phyloP scores from a whole-genome alignment of 1,139 yeast species.

The Groenewaldozyma sp. region DNA sequence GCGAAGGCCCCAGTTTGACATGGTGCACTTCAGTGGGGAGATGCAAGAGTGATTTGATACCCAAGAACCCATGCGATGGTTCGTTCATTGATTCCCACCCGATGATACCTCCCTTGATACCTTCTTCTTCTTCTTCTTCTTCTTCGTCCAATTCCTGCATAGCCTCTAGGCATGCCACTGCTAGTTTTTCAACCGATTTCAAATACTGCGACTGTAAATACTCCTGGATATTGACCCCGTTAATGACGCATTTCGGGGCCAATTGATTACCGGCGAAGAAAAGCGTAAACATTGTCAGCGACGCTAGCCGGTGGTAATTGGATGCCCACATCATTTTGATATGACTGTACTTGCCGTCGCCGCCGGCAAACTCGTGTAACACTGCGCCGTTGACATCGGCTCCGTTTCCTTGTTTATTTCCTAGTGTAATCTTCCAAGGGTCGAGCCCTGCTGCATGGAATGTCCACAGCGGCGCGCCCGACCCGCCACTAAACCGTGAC shows the following conservation, averaged over 20 bases:
- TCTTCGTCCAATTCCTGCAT: too few species aligned
- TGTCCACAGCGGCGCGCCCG: slow-evolving; percentile 94
- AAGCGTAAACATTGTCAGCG: slow-evolving; percentile 73
- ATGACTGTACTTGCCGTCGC: slow-evolving; percentile 25
- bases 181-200: slow-evolving; percentile 45
- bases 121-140: too few species aligned
- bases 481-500: slow-evolving; percentile 81
- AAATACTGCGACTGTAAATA: slow-evolving; percentile 61
- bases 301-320: slow-evolving; percentile 65
- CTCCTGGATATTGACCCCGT: slow-evolving; percentile 69
- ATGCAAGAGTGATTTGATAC: slow-evolving; percentile 20
- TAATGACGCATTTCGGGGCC: slow-evolving; percentile 61
- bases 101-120: slow-evolving; percentile 46
- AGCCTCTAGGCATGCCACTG: slow-evolving; percentile 45
- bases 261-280: slow-evolving; percentile 67
- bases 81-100: slow-evolving; percentile 89
- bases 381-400: slow-evolving; percentile 64
- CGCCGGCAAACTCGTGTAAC: slow-evolving; percentile 33
- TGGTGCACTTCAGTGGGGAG: slow-evolving; percentile 23
- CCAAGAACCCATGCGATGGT: slow-evolving; percentile 44
- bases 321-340: slow-evolving; percentile 82
- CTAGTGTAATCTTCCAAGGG: too few species aligned
- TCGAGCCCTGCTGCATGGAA: slow-evolving; percentile 77
- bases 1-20: slow-evolving; percentile 24
- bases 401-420: too few species aligned